Conservation (phyloP, 2,329 filamentous ascomycete species). For the Ascocoryne sarcoides region DNA sequence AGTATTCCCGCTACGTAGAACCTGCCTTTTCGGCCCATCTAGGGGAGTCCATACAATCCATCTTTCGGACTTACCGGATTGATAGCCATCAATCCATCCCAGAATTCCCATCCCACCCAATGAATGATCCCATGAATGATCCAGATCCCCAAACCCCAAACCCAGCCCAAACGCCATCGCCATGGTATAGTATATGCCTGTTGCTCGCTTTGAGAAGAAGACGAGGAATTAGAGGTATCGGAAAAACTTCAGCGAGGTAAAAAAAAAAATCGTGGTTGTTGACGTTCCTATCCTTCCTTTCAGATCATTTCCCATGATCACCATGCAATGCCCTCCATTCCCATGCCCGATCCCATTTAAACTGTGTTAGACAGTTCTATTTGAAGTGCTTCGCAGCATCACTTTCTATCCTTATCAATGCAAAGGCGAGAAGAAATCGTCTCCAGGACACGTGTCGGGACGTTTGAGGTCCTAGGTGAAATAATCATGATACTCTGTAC, state of each 20-base stretch:
- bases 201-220: too few relatives aligned
- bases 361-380: constrained; percentile 8
- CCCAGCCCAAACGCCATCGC: constrained; percentile 17
- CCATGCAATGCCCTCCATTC: constrained; percentile 3
- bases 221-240: constrained; percentile 3
- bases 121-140: constrained; percentile 2
- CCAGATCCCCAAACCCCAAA: constrained; percentile 2
- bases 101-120: too few relatives aligned
- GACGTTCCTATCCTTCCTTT: not conserved
- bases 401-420: not conserved
- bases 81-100: not conserved
- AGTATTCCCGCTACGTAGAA: not conserved
- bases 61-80: not conserved
- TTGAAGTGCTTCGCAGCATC: constrained; percentile 11
- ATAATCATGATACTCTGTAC: constrained; percentile 14
- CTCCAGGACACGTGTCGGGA: constrained; percentile 11
- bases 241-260: constrained; percentile 1
- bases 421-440: constrained; percentile 9
- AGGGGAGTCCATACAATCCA: not conserved
- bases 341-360: constrained; percentile 8
- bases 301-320: not conserved
- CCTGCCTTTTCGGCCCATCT: constrained; percentile 1
- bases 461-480: constrained; percentile 17
- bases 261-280: constrained; percentile 5
- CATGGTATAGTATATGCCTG: constrained; percentile 12